These are phyloP conservation scores for Peronospora destructor DNA, from an alignment of 352 stramenopile species.

Conservation along the genomic window DNA sequence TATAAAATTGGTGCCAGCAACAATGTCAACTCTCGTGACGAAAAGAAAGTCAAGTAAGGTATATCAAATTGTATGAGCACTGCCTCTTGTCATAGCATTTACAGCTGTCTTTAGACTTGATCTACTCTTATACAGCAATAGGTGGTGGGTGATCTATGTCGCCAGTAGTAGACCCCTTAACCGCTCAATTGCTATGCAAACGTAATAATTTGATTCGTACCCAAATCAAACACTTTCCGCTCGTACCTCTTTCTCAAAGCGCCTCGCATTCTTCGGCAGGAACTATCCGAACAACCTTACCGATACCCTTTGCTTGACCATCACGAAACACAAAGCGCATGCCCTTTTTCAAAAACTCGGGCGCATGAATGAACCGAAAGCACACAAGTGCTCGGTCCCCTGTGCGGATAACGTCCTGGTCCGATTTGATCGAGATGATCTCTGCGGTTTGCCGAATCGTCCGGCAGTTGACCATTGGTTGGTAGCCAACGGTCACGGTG, in stretches of 20 bases:
- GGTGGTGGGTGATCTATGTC: not conserved
- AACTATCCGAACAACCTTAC: slow-evolving; percentile 85
- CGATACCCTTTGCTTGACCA: slow-evolving; percentile 94
- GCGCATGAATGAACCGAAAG: slow-evolving; percentile 88
- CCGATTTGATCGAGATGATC: slow-evolving; percentile 82
- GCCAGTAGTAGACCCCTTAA: not conserved
- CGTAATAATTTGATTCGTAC: not conserved
- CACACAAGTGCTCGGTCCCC: slow-evolving; percentile 84
- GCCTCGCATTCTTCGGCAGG: slow-evolving; percentile 22
- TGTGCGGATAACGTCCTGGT: slow-evolving; percentile 84
- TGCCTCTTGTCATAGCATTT: too few relatives aligned
- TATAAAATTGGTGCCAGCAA: too few relatives aligned
- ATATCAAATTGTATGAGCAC: too few relatives aligned
- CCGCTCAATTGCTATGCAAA: not conserved
- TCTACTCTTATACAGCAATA: not conserved
- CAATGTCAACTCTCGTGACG: too few relatives aligned
- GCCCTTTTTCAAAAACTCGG: slow-evolving; percentile 94
- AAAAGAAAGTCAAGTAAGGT: too few relatives aligned
- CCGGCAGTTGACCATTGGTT: slow-evolving; percentile 92
- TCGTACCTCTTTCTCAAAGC: slow-evolving; percentile 18
- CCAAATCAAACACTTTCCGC: not conserved
- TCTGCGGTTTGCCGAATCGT: slow-evolving; percentile 88
- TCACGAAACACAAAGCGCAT: slow-evolving; percentile 97
- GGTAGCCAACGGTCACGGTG: slow-evolving; percentile 90
- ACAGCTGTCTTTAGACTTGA: too few relatives aligned